Percentiles rank a stretch among this genome's conserved stretches.
Evolutionary conservation across 176 grass and related monocot species (phyloP).

Genomic region (Bothriochloa decipiens): DNA sequence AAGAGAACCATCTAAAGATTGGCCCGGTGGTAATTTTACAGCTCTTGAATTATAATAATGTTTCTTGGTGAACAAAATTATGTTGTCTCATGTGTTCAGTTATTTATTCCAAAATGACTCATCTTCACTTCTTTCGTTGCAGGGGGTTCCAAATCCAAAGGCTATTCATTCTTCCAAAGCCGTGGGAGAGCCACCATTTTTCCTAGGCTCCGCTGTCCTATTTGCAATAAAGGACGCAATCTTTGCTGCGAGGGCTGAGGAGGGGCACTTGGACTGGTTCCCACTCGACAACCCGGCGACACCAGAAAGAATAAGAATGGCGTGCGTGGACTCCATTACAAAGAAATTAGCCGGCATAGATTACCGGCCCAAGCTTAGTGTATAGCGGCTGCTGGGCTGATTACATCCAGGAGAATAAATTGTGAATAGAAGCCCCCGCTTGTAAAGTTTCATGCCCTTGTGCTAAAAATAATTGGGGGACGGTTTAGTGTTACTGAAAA

Average conservation of each 20-base stretch:
- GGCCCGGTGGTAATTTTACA: neutral
- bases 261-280: conserved; percentile 77
- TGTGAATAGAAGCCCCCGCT: neutral
- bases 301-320: conserved; percentile 95
- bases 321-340: conserved; percentile 75
- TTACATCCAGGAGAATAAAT: neutral
- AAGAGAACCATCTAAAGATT: neutral
- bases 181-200: conserved; percentile 93
- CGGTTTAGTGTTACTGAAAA: neutral
- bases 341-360: conserved; percentile 64
- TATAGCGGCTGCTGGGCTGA: conserved; percentile 41
- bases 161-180: conserved; percentile 94
- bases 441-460: neutral
- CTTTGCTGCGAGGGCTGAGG: conserved; percentile 63
- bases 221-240: conserved; percentile 97
- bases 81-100: neutral
- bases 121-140: conserved; percentile 7
- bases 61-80: neutral
- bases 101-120: neutral
- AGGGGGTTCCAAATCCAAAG: conserved; percentile 80
- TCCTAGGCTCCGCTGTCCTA: conserved; percentile 72
- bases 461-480: neutral
- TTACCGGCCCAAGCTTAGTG: conserved; percentile 85
- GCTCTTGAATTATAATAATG: neutral
- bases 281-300: conserved; percentile 86